phyloP scores from a whole-genome alignment of 148 eudicot genomes.

The Heliosperma pusillum region DNA sequence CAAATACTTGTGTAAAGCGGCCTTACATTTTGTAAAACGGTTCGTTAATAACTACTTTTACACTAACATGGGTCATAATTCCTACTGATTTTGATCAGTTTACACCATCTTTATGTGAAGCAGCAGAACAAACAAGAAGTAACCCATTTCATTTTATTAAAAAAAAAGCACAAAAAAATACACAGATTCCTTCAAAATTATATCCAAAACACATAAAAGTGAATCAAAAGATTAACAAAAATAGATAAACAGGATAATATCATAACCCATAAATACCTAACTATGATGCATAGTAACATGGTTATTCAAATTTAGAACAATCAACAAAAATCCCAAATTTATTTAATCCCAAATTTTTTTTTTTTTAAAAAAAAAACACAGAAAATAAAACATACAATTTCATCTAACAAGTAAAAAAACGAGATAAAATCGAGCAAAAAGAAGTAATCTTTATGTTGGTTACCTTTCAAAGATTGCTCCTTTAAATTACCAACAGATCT shows the following conservation, averaged over 20 bases:
- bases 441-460: neutral
- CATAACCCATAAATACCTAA: neutral
- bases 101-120: neutral
- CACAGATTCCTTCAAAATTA: constrained; percentile 6
- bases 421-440: neutral
- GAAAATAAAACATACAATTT: neutral
- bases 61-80: too few relatives aligned
- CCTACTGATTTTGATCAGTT: too few relatives aligned
- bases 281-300: too few relatives aligned
- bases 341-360: too few relatives aligned
- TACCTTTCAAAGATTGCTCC: constrained; percentile 27
- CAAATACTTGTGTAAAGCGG: too few relatives aligned
- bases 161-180: neutral
- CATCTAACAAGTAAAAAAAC: neutral
- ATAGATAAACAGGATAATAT: neutral
- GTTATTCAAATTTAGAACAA: too few relatives aligned
- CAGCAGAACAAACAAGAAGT: constrained; percentile 1
- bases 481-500: constrained; percentile 29
- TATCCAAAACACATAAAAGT: neutral
- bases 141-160: neutral
- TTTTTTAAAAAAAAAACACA: neutral
- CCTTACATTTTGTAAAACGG: too few relatives aligned
- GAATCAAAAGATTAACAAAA: neutral
- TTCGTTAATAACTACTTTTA: too few relatives aligned
- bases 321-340: too few relatives aligned